Evolutionary conservation across 2,329 filamentous ascomycete species (phyloP).

Genomic region (Neofusicoccum umdonicola): DNA sequence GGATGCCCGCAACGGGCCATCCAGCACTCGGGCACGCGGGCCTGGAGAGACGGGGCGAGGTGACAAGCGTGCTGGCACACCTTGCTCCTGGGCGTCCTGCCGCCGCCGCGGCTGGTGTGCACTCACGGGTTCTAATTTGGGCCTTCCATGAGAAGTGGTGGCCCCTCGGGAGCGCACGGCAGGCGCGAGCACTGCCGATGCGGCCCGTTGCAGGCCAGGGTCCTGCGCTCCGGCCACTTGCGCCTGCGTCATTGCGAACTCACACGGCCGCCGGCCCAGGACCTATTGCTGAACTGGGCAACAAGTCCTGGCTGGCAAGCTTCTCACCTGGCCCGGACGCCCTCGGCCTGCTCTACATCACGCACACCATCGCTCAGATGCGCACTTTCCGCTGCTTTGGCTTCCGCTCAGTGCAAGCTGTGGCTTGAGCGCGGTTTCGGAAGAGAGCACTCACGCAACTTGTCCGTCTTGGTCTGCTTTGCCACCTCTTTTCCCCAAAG

Average conservation of each 20-base stretch:
- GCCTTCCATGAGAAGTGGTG: neutral
- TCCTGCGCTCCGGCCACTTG: neutral
- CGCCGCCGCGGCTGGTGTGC: neutral
- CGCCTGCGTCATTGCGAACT: neutral
- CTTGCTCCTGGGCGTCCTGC: neutral
- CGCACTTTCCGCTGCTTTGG: no score
- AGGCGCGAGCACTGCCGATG: neutral
- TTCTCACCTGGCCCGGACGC: neutral
- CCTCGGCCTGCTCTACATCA: neutral
- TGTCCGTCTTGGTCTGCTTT: neutral
- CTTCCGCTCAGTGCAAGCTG: neutral
- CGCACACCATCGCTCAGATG: neutral
- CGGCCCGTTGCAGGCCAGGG: constrained; percentile 8
- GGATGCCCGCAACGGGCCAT: neutral
- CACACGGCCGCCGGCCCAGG: neutral
- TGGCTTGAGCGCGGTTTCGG: neutral
- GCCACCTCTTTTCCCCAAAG: neutral
- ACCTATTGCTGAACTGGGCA: neutral
- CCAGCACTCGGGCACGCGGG: neutral
- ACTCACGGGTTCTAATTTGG: neutral
- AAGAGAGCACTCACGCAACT: no score
- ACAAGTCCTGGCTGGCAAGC: neutral
- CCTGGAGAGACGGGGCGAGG: neutral
- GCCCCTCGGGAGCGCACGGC: neutral
- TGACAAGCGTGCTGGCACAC: neutral